phyloP scores from a whole-genome alignment of 768 basidiomycete species.

The Pseudohyphozyma bogoriensis region DNA sequence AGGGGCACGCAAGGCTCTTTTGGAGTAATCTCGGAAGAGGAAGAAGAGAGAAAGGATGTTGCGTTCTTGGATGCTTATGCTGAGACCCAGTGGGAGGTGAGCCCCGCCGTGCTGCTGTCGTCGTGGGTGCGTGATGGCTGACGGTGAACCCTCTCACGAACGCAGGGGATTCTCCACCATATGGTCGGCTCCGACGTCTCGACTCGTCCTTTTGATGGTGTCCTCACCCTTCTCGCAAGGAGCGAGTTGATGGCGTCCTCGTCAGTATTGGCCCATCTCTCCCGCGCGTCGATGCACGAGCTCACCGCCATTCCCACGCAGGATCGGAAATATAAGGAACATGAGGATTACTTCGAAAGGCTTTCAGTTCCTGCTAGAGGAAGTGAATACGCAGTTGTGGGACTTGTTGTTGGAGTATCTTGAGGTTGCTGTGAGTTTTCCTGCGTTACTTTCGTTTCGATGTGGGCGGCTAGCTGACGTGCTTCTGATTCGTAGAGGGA shows the following conservation, averaged over 20 bases:
- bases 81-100: conserved; percentile 80
- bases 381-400: conserved; percentile 92
- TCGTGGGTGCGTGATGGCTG: too few relatives aligned
- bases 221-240: conserved; percentile 67
- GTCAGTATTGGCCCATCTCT: conserved; percentile 45
- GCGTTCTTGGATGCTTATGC: conserved; percentile 69
- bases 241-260: conserved; percentile 76
- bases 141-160: too few relatives aligned
- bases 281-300: too few relatives aligned
- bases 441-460: conserved; percentile 36
- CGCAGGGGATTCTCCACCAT: conserved; percentile 92
- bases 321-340: conserved; percentile 5
- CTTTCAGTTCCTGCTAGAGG: conserved; percentile 91
- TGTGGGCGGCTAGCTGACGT: background rate
- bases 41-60: conserved; percentile 35
- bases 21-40: conserved; percentile 59
- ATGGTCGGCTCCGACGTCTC: conserved; percentile 94
- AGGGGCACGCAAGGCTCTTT: conserved; percentile 44
- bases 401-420: conserved; percentile 84
- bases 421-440: conserved; percentile 72
- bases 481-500: conserved; percentile 46
- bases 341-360: conserved; percentile 73
- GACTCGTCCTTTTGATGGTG: conserved; percentile 64
- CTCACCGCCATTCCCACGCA: conserved; percentile 10
- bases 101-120: too few relatives aligned